phyloP scores from a whole-genome alignment of 75 land plant genomes.

The Adiantum capillusveneris region DNA sequence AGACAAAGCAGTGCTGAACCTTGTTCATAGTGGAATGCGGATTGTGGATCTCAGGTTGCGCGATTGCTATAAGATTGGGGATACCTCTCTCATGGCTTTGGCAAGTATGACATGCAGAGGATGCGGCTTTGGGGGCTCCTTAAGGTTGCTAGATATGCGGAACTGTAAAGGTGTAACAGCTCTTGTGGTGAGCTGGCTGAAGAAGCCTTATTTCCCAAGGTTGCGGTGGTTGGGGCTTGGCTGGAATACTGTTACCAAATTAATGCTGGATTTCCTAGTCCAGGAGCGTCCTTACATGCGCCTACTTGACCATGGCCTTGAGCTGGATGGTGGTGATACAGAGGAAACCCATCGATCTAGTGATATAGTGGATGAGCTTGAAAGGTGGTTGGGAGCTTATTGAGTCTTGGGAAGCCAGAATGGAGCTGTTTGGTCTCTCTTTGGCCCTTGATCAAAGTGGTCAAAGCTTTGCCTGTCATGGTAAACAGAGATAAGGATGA shows the following conservation, averaged over 20 bases:
- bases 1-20: conserved; percentile 50
- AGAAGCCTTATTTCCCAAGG: conserved; percentile 91
- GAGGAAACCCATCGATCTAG: conserved; percentile 25
- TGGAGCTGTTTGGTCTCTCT: too few species aligned
- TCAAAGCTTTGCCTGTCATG: too few species aligned
- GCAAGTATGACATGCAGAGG: conserved; percentile 74
- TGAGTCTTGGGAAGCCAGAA: too few species aligned
- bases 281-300: conserved; percentile 54
- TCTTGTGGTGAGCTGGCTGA: conserved; percentile 64
- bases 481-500: too few species aligned
- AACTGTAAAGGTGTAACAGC: conserved; percentile 63
- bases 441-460: too few species aligned
- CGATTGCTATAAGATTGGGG: conserved; percentile 68
- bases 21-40: conserved; percentile 51
- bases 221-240: conserved; percentile 89
- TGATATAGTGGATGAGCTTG: conserved; percentile 77
- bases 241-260: conserved; percentile 37
- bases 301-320: conserved; percentile 59
- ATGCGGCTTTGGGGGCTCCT: conserved; percentile 48
- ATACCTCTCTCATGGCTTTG: conserved; percentile 72
- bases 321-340: conserved; percentile 54
- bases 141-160: conserved; percentile 69
- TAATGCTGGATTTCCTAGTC: conserved; percentile 40
- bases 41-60: conserved; percentile 68
- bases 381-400: conserved; percentile 68